Base-by-base conservation (phyloP, 176 grass and related monocot genomes). In the Aegilops umbellulata region DNA sequence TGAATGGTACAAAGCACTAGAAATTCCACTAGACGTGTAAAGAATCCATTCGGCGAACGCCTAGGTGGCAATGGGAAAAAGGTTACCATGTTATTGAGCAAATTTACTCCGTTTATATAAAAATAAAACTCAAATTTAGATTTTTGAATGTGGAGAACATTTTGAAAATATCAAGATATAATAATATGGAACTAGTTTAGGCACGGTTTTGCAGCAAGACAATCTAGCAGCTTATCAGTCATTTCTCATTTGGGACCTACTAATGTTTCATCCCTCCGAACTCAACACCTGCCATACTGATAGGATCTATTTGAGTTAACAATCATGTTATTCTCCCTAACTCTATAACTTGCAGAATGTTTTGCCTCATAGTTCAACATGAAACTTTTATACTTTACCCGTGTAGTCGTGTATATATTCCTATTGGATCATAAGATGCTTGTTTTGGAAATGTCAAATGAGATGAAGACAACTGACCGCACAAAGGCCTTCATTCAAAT, bases 1-100 rank as follows among this genome's bases (percentile, higher is more conserved):
- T 78, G 96, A 91, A 90, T 98, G 96, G 73, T 98, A 95, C 65
- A 98, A 79, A 49, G 87, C 91, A 73, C 96, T 98, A 65, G 92
- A 95, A 89, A 98, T 92, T 81, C 96, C 96, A 82, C 93, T 98
- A 31, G 96, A 95, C 12, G 92, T 98, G 81, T 87, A 98, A 84
- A 98, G 88, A 79, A 98, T 90, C 96, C 93, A 98, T 86, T 98
- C 96, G 84, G 96, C 88, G 84, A 95, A 95, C 65, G 91, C 96
- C 96, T 98, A 65, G 72, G 49, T 83, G 53, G 60, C 65, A 84
- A 77, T 16, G 65, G 14, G 23, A 27, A 65, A 42, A 83, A 64
- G 41, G 62, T 83, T 71, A 84, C 32, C 35, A 92, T 90, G 46
- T 49, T 79, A 71, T 29, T n/a, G 23, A 74, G 74, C 46, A 72